Percentiles rank a stretch among this genome's conserved stretches.
These are phyloP conservation scores for Porcisia deanei DNA, from an alignment of 208 protist species.

Conservation along the genomic window DNA sequence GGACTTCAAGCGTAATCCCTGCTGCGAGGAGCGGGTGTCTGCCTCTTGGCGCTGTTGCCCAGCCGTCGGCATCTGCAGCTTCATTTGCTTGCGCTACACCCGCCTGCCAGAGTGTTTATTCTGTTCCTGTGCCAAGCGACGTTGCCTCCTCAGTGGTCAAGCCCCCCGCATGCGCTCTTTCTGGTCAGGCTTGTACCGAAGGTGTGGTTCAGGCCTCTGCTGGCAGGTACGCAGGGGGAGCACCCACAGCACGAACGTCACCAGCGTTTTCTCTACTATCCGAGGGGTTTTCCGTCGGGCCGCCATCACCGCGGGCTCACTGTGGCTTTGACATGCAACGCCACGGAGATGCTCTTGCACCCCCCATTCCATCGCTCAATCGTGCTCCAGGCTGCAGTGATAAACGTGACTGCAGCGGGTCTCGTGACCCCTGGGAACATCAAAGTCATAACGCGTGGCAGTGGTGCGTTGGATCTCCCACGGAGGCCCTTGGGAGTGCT, in stretches of 20 bases:
- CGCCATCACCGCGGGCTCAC: conserved; percentile 11
- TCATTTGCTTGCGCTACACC: background rate
- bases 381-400: background rate
- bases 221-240: background rate
- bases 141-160: background rate
- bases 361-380: background rate
- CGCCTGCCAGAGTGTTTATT: background rate
- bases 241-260: background rate
- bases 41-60: background rate
- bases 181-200: background rate
- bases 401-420: background rate
- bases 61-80: background rate
- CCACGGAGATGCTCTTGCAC: conserved; percentile 14
- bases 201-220: too few species aligned
- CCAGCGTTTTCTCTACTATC: background rate
- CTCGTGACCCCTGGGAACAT: background rate
- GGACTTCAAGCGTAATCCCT: background rate
- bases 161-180: background rate
- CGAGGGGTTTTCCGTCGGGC: background rate
- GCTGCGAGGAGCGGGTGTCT: background rate
- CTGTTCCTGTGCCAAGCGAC: background rate
- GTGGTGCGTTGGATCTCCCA: background rate
- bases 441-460: background rate
- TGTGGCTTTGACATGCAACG: conserved; percentile 12
- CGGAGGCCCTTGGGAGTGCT: background rate